Base-by-base conservation (phyloP, 371 early-diverging fungal genomes). In the Coemansia sp. region DNA sequence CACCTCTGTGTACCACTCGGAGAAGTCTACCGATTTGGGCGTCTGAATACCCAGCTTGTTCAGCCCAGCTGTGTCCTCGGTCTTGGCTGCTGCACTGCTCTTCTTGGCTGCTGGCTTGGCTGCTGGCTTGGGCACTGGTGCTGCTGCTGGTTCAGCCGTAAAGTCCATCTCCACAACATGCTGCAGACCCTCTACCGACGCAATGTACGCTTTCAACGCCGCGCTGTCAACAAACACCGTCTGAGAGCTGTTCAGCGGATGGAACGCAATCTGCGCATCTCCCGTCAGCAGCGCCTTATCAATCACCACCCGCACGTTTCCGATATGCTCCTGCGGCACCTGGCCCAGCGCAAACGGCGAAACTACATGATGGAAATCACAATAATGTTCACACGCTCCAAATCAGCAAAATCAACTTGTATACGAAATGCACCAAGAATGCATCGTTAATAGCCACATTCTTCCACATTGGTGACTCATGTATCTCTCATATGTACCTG, bases 1-100 rank as follows among this genome's bases (percentile, higher is more conserved):
- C 70, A 94, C 94, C 83, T 96, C 95, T 76, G 88, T 88, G 82
- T 97, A 98, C 97, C 97, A 99, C 61, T 81, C 85, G 57, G 97
- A 82, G 81, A 97, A 97, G 78, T 98, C 95, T 48, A 85, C 95
- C 58, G 91, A 89, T 87, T 99, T 99, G 78, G 89, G 91, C 62
- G 84, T 89, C 63, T 93, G 92, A 58, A 99, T 87, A 58, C 99
- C 99, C 83, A 98, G 93, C 80, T 92, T 85, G 60, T 76, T 59
- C 44, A 49, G 58, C 2, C 76, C 73, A 2, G 40, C 24, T 0
- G 55, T 63, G 53, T 68, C 76, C 29, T 65, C 79, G 9, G 58
- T 44, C 41, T 61, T 62, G 28, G 65, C 65, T 23, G 65, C 72
- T 3, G 66, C 72, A 6, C 53, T 67, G 26, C 55, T 55, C 44